Evolutionary conservation across 1,284 basidiomycete species (phyloP), one percentile per base, ranked within the genome.

Genomic region (Ustilago nuda): DNA sequence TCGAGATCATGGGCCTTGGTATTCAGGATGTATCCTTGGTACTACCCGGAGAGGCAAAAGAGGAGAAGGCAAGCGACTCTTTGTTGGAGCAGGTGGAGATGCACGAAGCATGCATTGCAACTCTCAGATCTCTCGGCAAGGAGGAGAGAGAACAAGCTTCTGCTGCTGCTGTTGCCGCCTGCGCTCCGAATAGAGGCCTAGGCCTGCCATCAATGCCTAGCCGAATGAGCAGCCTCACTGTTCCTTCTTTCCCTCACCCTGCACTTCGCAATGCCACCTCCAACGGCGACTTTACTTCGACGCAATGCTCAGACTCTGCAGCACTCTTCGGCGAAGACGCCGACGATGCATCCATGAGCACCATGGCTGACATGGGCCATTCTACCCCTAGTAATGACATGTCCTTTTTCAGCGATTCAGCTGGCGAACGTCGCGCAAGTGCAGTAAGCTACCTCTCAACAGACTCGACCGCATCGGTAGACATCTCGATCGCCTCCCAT

Each of bases 351-450:
- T 61, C 67, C 2, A n/a, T 61, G 46, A 75, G 72, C 51, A 64
- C 68, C 3, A 61, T 76, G 68, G 65, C 73, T 4, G 73, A 76
- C n/a, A 56, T 67, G 64, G 68, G 68, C 11, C 67, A 70, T 52
- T 58, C 56, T 6, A 27, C 50, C 11, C 41, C 36, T 23, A 45
- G 33, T 36, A 36, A 63, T 46, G 51, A 64, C 13, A 5, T 12
- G 17, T 39, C 27, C 32, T 32, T 8, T 17, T 30, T 32, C 33
- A 48, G n/a, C 30, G 50, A 57, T 35, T 36, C 58, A 35, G 15
- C 41, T 2, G 60, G 41, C 8, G 51, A 45, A 5, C 52, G 72
- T 27, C 55, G 67, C 7, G 67, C 67, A 33, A 71, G 67, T 37
- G 64, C 67, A 8, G 61, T 59, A 6, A 75, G 72, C 43, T 70